Evolutionary conservation across 495 filamentous ascomycete genomes (phyloP).

Genomic region (Penicillium ucsense): DNA sequence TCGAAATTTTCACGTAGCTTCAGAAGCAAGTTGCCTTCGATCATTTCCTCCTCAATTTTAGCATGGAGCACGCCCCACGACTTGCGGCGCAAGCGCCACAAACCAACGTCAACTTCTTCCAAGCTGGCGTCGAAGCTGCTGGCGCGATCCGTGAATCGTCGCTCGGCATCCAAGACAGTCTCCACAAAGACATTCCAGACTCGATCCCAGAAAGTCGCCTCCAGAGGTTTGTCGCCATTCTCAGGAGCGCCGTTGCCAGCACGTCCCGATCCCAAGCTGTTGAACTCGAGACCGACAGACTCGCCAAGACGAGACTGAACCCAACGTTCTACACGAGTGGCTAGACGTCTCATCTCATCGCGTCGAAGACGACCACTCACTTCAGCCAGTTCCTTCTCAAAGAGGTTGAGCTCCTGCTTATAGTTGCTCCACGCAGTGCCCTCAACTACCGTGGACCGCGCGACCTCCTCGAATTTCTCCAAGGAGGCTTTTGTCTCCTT

Average conservation of each 20-base stretch:
- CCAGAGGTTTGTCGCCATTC: conserved; percentile 58
- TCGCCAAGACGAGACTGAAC: conserved; percentile 80
- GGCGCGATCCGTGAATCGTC: conserved; percentile 75
- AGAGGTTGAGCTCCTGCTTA: conserved; percentile 49
- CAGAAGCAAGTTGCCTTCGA: conserved; percentile 89
- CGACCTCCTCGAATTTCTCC: conserved; percentile 67
- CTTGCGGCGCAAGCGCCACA: conserved; percentile 86
- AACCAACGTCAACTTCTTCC: conserved; percentile 85
- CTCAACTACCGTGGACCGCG: conserved; percentile 59
- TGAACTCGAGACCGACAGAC: conserved; percentile 87
- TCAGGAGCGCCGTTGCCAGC: conserved; percentile 73
- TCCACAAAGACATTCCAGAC: conserved; percentile 81
- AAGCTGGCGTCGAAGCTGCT: conserved; percentile 86
- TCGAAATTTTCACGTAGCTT: conserved; percentile 98
- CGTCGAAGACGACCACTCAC: conserved; percentile 72
- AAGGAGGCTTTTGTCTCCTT: conserved; percentile 68
- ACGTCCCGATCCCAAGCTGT: conserved; percentile 78
- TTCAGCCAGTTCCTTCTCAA: conserved; percentile 75
- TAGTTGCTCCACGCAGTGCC: conserved; percentile 76
- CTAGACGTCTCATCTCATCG: conserved; percentile 92
- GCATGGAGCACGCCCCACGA: conserved; percentile 84
- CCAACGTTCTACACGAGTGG: conserved; percentile 83
- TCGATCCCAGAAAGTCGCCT: conserved; percentile 91
- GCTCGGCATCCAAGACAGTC: conserved; percentile 78
- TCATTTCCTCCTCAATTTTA: conserved; percentile 95